Base-by-base conservation (phyloP, 192 early-diverging fungal genomes). In the Backusella macrospora region DNA sequence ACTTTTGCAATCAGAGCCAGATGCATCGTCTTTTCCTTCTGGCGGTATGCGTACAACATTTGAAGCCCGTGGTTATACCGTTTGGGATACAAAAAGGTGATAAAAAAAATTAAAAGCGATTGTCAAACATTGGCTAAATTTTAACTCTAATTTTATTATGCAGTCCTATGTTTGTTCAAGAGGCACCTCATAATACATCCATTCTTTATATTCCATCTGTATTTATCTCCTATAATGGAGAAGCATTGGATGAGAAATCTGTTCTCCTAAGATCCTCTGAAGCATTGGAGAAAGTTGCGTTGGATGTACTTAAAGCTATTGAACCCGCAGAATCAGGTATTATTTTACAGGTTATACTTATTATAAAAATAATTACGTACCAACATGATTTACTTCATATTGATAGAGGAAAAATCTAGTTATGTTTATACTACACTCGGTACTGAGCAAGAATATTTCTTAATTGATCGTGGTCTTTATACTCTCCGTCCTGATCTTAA, bases 181-280 rank as follows among this genome's bases (percentile, higher is more conserved):
- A 86, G 46, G 97, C 92, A 45, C 95, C 96, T 64, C 94, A 97
- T 84, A 88, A 89, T 73, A 97, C 95, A 45, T 84, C 92, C 16
- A 89, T 97, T 73, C 89, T 99, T 70, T 99, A 99, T 78, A 91
- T 99, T 59, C 97, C 96, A 26, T 99, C 95, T 65, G 95, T 97
- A 73, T 99, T 96, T 81, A 99, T 99, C 81, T 96, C 95, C 59
- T 99, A 99, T 88, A 96, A 99, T 86, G 97, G 97, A 73, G 94
- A 99, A 64, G 97, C 96, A 64, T 90, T 99, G 45, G 97, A 99
- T 82, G 95, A 97, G 84, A 99, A 99, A 92, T 97, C 97, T 8
- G 92, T 95, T 71, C 89, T 99, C 65, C 88, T 99, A 77, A 90
- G 96, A 73, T 97, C 97, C 34, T 89, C 91, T 72, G 95, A 94